Percentiles rank a stretch among this genome's conserved stretches.
phyloP scores from a whole-genome alignment of 768 basidiomycete genomes.

The Termitomyces titanicus region DNA sequence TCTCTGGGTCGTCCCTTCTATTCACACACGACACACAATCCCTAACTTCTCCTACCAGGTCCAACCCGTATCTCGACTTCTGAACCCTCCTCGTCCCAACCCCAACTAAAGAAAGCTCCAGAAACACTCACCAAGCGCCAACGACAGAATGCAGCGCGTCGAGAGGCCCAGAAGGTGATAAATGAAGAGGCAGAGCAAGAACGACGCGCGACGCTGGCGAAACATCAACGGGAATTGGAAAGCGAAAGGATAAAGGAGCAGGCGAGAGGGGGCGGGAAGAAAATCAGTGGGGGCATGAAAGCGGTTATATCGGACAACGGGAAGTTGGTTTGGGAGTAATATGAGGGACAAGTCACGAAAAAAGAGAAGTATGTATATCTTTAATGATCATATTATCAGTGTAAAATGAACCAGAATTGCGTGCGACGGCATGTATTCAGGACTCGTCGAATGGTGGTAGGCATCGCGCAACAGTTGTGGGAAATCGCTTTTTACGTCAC shows the following conservation, averaged over 20 bases:
- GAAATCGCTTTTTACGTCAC: background rate
- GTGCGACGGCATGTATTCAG: background rate
- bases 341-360: background rate
- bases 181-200: conserved; percentile 53
- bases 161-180: conserved; percentile 45
- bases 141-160: conserved; percentile 62
- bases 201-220: conserved; percentile 45
- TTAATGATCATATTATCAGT: background rate
- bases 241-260: conserved; percentile 45
- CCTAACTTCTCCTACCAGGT: conserved; percentile 3
- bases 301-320: conserved; percentile 54
- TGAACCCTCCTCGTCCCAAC: background rate
- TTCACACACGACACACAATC: background rate
- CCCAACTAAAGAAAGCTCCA: conserved; percentile 26
- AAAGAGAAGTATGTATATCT: background rate
- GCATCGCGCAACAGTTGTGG: too few species aligned
- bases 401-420: background rate
- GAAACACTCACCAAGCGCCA: conserved; percentile 63
- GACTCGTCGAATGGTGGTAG: background rate
- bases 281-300: conserved; percentile 56
- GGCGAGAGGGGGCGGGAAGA: conserved; percentile 27
- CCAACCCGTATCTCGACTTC: conserved; percentile 9
- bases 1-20: background rate
- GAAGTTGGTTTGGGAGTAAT: conserved; percentile 41
- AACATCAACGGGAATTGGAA: conserved; percentile 62